phyloP scores from a whole-genome alignment of 305 asterid genomes.

The Salvia sclarea region DNA sequence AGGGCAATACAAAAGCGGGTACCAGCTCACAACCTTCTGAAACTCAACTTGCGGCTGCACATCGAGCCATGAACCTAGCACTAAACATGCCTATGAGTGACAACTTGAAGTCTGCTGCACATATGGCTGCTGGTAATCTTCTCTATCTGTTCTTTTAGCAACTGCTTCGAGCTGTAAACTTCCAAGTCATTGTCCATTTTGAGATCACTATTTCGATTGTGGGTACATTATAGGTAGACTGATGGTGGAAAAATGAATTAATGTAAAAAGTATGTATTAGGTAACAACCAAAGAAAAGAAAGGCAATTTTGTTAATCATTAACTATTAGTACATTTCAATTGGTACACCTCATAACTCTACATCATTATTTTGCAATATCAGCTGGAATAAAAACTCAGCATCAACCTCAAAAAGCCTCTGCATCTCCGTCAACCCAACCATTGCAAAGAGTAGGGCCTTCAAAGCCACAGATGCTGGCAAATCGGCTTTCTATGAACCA shows the following conservation, averaged over 20 bases:
- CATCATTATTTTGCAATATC: conserved; percentile 31
- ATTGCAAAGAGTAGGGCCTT: conserved; percentile 40
- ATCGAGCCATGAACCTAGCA: conserved; percentile 63
- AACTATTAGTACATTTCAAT: conserved; percentile 31
- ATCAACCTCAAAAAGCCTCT: conserved; percentile 47
- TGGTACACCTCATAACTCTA: conserved; percentile 25
- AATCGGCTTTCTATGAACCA: conserved; percentile 46
- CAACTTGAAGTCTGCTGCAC: conserved; percentile 48
- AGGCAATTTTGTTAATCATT: conserved; percentile 9
- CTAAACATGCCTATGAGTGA: conserved; percentile 61
- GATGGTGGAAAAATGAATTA: conserved; percentile 12
- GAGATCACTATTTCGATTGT: conserved; percentile 10
- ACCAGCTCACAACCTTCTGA: conserved; percentile 59
- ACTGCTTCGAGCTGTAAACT: conserved; percentile 22
- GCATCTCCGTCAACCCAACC: conserved; percentile 32
- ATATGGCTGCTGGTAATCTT: conserved; percentile 46
- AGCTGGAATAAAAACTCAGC: conserved; percentile 41
- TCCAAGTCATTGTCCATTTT: conserved; percentile 14
- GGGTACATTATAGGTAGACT: neutral
- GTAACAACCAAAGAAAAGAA: neutral
- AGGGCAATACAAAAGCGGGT: conserved; percentile 47
- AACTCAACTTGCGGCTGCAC: conserved; percentile 68
- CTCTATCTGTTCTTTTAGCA: conserved; percentile 17
- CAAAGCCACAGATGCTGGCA: conserved; percentile 46
- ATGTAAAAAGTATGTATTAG: neutral